Conservation (phyloP, 768 basidiomycete species). For the Goffeauzyma gilvescens region DNA sequence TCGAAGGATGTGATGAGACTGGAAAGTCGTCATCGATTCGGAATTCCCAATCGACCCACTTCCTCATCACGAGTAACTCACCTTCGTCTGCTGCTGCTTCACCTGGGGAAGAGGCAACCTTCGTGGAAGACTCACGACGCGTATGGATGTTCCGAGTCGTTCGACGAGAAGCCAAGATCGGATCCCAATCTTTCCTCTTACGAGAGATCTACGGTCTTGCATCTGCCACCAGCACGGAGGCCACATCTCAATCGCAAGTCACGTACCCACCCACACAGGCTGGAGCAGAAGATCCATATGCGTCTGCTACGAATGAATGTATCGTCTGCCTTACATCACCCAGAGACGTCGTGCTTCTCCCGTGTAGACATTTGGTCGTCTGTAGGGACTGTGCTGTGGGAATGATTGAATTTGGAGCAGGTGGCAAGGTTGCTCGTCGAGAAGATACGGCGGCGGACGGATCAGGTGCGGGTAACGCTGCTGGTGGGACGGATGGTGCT, state of each 20-base stretch:
- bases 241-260: conserved; percentile 32
- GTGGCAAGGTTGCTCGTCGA: conserved; percentile 46
- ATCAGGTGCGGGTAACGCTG: conserved; percentile 22
- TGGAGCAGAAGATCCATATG: conserved; percentile 45
- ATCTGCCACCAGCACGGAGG: conserved; percentile 29
- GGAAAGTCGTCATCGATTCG: conserved; percentile 39
- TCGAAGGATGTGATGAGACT: conserved; percentile 10
- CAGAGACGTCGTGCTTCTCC: conserved; percentile 76
- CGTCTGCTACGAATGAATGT: conserved; percentile 45
- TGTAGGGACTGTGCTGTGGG: conserved; percentile 89
- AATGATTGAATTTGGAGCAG: conserved; percentile 94
- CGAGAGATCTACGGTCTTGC: conserved; percentile 89
- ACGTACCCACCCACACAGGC: conserved; percentile 26
- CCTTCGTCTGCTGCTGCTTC: conserved; percentile 22
- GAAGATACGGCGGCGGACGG: conserved; percentile 18
- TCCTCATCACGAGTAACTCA: conserved; percentile 62
- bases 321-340: conserved; percentile 74
- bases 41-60: conserved; percentile 77
- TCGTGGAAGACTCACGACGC: too few species aligned
- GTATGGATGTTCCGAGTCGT: conserved; percentile 87
- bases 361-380: conserved; percentile 82
- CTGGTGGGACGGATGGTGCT: conserved; percentile 16
- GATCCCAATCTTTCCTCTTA: conserved; percentile 78
- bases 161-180: conserved; percentile 85
- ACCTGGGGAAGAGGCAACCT: background rate